Evolutionary conservation across 2,329 filamentous ascomycete species (phyloP).

Genomic region (Pseudopyricularia cyperi): DNA sequence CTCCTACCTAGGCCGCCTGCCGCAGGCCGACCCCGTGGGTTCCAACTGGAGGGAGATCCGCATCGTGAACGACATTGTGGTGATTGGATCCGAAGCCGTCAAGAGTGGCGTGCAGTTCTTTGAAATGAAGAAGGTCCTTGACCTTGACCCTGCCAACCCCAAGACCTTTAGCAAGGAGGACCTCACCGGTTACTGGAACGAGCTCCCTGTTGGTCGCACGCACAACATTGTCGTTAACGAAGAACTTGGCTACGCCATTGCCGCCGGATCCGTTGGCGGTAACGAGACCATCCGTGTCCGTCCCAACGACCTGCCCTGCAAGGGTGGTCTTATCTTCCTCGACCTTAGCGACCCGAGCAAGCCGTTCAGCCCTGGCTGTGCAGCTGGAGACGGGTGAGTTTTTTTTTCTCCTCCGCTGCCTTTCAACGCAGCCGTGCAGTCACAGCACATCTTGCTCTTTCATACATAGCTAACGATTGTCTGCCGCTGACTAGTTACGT

Average conservation of each 20-base stretch:
- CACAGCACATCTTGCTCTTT: no score
- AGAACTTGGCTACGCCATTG: slow-evolving; percentile 28
- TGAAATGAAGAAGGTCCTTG: slow-evolving; percentile 43
- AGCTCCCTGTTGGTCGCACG: slow-evolving; percentile 1
- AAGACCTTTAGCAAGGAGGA: slow-evolving; percentile 9
- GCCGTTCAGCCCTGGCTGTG: slow-evolving; percentile 39
- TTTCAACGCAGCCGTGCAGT: no score
- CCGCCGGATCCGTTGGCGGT: slow-evolving; percentile 15
- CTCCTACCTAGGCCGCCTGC: slow-evolving; percentile 37
- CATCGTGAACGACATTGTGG: slow-evolving; percentile 19
- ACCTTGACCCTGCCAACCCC: slow-evolving; percentile 24
- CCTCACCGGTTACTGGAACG: not conserved
- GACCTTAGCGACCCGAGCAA: slow-evolving; percentile 40
- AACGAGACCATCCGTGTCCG: slow-evolving; percentile 9
- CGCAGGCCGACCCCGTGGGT: slow-evolving; percentile 19
- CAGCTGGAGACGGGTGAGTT: slow-evolving; percentile 30
- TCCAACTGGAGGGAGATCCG: slow-evolving; percentile 37
- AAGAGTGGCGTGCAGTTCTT: slow-evolving; percentile 49
- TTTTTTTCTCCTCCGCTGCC: no score
- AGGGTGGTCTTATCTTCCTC: slow-evolving; percentile 43
- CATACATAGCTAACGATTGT: slow-evolving; percentile 27
- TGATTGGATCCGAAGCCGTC: slow-evolving; percentile 26
- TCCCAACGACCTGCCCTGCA: slow-evolving; percentile 29
- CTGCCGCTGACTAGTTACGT: slow-evolving; percentile 16
- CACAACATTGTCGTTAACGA: slow-evolving; percentile 6